phyloP scores from a whole-genome alignment of 2,329 filamentous ascomycete species.

The Fusarium sp. region DNA sequence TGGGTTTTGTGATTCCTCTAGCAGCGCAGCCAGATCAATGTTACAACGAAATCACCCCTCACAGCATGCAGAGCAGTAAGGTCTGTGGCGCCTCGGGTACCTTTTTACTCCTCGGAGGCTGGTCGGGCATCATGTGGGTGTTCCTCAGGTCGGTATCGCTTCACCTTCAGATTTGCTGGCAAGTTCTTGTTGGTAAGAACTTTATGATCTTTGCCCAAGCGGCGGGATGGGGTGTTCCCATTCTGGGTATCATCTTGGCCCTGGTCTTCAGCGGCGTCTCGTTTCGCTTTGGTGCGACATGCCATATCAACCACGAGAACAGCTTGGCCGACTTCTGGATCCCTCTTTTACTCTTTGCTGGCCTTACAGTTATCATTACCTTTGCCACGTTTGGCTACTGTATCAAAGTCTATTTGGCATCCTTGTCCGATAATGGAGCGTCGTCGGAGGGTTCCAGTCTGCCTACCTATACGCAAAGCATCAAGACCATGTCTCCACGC shows the following conservation, averaged over 20 bases:
- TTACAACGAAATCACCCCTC: conserved; percentile 89
- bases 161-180: conserved; percentile 98
- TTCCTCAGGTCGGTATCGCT: conserved; percentile 92
- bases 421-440: conserved; percentile 79
- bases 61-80: conserved; percentile 87
- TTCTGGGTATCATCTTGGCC: conserved; percentile 80
- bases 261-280: conserved; percentile 92
- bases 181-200: conserved; percentile 86
- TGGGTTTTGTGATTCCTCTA: conserved; percentile 92
- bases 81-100: conserved; percentile 92
- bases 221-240: conserved; percentile 87
- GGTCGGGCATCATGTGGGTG: conserved; percentile 88
- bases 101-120: conserved; percentile 88
- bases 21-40: conserved; percentile 85
- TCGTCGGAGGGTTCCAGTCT: conserved; percentile 81
- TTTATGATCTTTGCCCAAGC: conserved; percentile 91
- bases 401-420: conserved; percentile 92
- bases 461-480: conserved; percentile 79
- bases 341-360: conserved; percentile 84
- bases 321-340: conserved; percentile 92
- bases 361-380: conserved; percentile 83
- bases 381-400: conserved; percentile 92
- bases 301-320: conserved; percentile 93
- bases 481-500: conserved; percentile 83
- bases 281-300: conserved; percentile 91